Evolutionary conservation across 1,284 basidiomycete species (phyloP).

Genomic region (Boletus semigastroideus): DNA sequence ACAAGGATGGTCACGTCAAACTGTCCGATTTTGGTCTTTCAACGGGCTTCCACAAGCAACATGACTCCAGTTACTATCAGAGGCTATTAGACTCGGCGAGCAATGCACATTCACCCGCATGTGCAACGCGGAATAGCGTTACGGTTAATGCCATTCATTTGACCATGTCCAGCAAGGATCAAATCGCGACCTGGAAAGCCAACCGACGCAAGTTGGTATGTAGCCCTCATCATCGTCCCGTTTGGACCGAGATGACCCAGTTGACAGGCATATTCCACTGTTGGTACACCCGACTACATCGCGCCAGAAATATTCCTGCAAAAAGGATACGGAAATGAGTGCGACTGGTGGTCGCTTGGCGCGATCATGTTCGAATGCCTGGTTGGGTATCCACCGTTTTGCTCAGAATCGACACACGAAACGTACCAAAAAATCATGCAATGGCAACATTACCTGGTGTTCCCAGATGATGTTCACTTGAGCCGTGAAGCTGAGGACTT

Average conservation of each 20-base stretch:
- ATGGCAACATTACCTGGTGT: slow-evolving; percentile 85
- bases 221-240: slow-evolving; percentile 1
- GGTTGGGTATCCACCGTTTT: slow-evolving; percentile 97
- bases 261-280: slow-evolving; percentile 92
- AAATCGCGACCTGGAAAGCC: slow-evolving; percentile 98
- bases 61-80: slow-evolving; percentile 91
- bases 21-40: slow-evolving; percentile 96
- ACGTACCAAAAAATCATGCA: slow-evolving; percentile 99
- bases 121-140: slow-evolving; percentile 70
- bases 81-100: slow-evolving; percentile 56
- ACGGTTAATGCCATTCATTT: slow-evolving; percentile 90
- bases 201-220: slow-evolving; percentile 91
- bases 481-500: slow-evolving; percentile 93
- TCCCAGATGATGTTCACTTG: slow-evolving; percentile 96
- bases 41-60: slow-evolving; percentile 93
- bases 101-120: slow-evolving; percentile 34
- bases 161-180: slow-evolving; percentile 87
- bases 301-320: slow-evolving; percentile 98
- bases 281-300: slow-evolving; percentile 99
- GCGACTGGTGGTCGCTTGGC: slow-evolving; percentile 97
- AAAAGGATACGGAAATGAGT: slow-evolving; percentile 96
- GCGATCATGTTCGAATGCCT: slow-evolving; percentile 99
- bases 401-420: slow-evolving; percentile 97
- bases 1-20: slow-evolving; percentile 90
- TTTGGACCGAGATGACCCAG: not conserved